Percentiles rank a stretch among this genome's conserved stretches.
phyloP scores from a whole-genome alignment of 257 asterid species.

The Perilla frutescens region DNA sequence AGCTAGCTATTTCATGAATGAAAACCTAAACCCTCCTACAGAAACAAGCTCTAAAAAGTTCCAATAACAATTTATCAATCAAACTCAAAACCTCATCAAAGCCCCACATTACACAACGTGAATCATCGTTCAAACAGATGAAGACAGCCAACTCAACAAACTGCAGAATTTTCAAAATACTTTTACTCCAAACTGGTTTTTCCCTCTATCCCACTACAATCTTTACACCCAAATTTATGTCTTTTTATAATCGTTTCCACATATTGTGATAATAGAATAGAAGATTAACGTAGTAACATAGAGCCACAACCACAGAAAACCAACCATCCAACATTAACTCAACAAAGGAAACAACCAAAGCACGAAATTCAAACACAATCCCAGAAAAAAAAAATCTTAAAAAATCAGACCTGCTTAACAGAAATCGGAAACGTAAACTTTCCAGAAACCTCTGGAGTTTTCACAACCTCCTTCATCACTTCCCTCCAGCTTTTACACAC shows the following conservation, averaged over 20 bases:
- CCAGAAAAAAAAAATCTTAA: neutral
- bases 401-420: slow-evolving; percentile 70
- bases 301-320: neutral
- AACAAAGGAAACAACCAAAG: neutral
- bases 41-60: neutral
- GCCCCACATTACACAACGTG: neutral
- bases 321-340: slow-evolving; percentile 13
- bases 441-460: slow-evolving; percentile 73
- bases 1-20: neutral
- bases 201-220: neutral
- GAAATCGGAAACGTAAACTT: slow-evolving; percentile 80
- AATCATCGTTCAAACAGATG: neutral
- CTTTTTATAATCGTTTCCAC: neutral
- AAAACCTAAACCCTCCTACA: slow-evolving; percentile 3
- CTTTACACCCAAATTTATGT: slow-evolving; percentile 5
- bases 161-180: neutral
- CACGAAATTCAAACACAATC: neutral
- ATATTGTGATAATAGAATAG: neutral
- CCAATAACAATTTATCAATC: neutral
- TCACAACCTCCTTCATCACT: slow-evolving; percentile 74
- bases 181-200: neutral
- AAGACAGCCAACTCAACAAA: slow-evolving; percentile 7
- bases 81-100: slow-evolving; percentile 18
- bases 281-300: neutral
- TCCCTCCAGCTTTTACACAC: slow-evolving; percentile 93